Evolutionary conservation across 2,329 filamentous ascomycete genomes (phyloP).

Genomic region (Zymoseptoria ardabiliae): DNA sequence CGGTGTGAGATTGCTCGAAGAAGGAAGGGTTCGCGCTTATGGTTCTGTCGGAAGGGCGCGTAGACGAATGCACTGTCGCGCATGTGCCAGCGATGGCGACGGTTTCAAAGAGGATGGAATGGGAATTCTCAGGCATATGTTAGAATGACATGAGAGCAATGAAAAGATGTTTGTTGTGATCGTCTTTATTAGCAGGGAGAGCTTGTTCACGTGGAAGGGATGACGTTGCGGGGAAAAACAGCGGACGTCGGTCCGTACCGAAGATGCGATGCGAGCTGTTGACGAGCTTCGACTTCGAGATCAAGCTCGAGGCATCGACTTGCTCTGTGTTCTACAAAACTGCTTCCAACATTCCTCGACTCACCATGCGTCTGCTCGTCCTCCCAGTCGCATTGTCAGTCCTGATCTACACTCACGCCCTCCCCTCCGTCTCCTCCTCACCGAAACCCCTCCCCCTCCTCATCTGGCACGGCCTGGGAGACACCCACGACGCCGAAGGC

Average conservation of each 20-base stretch:
- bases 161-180: slow-evolving; percentile 1
- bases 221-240: neutral
- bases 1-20: neutral
- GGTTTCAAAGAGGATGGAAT: neutral
- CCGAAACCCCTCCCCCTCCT: slow-evolving; percentile 67
- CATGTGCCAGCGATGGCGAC: neutral
- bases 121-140: neutral
- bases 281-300: neutral
- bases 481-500: slow-evolving; percentile 69
- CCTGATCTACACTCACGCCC: slow-evolving; percentile 6
- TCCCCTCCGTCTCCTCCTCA: slow-evolving; percentile 2
- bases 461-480: slow-evolving; percentile 86
- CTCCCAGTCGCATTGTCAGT: slow-evolving; percentile 13
- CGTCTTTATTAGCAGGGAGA: neutral
- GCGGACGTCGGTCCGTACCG: no score
- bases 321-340: neutral
- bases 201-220: no score
- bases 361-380: slow-evolving; percentile 12
- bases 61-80: neutral
- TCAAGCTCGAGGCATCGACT: neutral
- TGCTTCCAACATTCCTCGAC: neutral
- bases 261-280: neutral
- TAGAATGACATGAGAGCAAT: neutral
- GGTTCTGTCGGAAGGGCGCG: neutral
- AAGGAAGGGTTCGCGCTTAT: neutral